A percentile compares a stretch with the other conserved stretches of the same genome.
Evolutionary conservation across 2,329 filamentous ascomycete genomes (phyloP).

Genomic region (Penicillium corylophilum): DNA sequence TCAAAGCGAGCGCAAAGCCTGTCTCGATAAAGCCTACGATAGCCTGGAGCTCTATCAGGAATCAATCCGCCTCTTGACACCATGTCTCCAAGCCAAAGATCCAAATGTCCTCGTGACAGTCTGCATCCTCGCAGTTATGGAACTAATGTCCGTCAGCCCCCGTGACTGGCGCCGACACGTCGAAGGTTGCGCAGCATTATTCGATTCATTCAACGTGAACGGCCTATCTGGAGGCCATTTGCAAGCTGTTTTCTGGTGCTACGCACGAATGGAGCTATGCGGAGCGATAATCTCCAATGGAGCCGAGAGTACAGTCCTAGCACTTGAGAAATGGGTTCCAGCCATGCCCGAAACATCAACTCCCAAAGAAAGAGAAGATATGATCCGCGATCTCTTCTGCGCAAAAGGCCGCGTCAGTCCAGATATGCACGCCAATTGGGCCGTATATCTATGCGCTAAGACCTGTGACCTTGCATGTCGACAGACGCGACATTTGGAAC

Average conservation of each 20-base stretch:
- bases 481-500: slow-evolving; percentile 48
- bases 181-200: slow-evolving; percentile 55
- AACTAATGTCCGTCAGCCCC: slow-evolving; percentile 49
- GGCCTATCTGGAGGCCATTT: slow-evolving; percentile 52
- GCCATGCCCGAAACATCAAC: slow-evolving; percentile 30
- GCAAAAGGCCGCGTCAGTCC: slow-evolving; percentile 28
- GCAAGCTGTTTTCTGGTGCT: slow-evolving; percentile 58
- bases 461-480: slow-evolving; percentile 52
- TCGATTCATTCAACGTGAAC: slow-evolving; percentile 51
- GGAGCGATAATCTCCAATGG: slow-evolving; percentile 54
- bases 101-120: slow-evolving; percentile 53
- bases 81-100: slow-evolving; percentile 47
- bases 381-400: slow-evolving; percentile 23
- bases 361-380: slow-evolving; percentile 27
- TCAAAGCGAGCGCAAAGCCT: slow-evolving; percentile 50
- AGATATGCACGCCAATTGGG: slow-evolving; percentile 59
- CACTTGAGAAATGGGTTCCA: slow-evolving; percentile 50
- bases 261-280: slow-evolving; percentile 56
- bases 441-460: slow-evolving; percentile 56
- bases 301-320: slow-evolving; percentile 50
- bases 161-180: slow-evolving; percentile 56
- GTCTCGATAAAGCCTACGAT: slow-evolving; percentile 44
- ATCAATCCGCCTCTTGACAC: slow-evolving; percentile 48
- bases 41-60: slow-evolving; percentile 55
- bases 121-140: slow-evolving; percentile 54